Evolutionary conservation across 352 stramenopile genomes (phyloP).

Genomic region (Phytophthora aleatoria): DNA sequence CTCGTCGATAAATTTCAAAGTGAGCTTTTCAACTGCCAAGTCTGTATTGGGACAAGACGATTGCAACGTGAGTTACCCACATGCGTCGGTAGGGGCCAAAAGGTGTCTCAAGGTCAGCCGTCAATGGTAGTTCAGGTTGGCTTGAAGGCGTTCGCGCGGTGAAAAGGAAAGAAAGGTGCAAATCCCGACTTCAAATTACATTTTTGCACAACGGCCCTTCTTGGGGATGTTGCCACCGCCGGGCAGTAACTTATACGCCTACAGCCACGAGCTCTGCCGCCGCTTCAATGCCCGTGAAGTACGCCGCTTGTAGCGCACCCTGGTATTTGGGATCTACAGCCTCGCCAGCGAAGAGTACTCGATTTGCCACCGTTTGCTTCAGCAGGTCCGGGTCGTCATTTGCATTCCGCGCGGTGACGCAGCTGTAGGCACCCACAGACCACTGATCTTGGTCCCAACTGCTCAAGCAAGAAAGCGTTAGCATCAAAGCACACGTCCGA

Average conservation of each 20-base stretch:
- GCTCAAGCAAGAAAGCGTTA: slow-evolving; percentile 20
- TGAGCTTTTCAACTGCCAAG: slow-evolving; percentile 12
- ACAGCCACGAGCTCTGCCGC: slow-evolving; percentile 27
- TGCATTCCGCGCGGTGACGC: slow-evolving; percentile 57
- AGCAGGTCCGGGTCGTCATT: slow-evolving; percentile 62
- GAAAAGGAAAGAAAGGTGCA: too few species aligned
- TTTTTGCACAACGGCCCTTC: too few species aligned
- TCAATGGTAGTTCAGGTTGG: neutral
- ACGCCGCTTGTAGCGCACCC: slow-evolving; percentile 69
- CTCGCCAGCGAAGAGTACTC: slow-evolving; percentile 72
- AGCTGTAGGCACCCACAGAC: slow-evolving; percentile 68
- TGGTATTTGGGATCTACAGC: slow-evolving; percentile 76
- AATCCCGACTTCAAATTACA: too few species aligned
- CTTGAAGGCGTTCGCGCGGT: too few species aligned
- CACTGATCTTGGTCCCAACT: slow-evolving; percentile 75
- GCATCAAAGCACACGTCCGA: neutral
- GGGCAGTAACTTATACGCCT: slow-evolving; percentile 12
- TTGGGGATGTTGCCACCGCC: neutral
- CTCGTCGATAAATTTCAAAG: neutral
- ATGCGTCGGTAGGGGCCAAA: slow-evolving; percentile 6
- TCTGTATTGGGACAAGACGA: slow-evolving; percentile 20
- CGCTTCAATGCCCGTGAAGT: slow-evolving; percentile 52
- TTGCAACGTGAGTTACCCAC: slow-evolving; percentile 16
- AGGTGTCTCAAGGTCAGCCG: slow-evolving; percentile 27
- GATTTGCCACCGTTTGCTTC: slow-evolving; percentile 47